phyloP scores from a whole-genome alignment of 768 basidiomycete genomes.

The Botryobasidium botryosum region DNA sequence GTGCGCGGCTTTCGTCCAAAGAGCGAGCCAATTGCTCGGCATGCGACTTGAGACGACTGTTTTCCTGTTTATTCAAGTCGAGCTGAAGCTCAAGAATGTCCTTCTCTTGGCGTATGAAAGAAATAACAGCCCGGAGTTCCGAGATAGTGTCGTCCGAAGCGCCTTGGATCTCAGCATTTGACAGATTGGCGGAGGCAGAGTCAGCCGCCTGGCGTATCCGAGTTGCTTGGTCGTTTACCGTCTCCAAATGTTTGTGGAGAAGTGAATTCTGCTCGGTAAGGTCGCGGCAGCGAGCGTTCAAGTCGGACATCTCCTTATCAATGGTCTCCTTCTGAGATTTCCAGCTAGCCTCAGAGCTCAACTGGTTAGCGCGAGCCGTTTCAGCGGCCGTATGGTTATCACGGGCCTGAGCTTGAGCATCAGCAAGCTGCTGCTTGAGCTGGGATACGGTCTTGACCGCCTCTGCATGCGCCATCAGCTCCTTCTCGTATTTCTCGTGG shows the following conservation, averaged over 20 bases:
- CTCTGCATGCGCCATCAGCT: constrained; percentile 74
- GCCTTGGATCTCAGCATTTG: constrained; percentile 28
- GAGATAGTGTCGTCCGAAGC: constrained; percentile 37
- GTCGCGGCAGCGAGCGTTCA: constrained; percentile 58
- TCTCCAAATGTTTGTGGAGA: constrained; percentile 71
- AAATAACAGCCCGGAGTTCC: constrained; percentile 61
- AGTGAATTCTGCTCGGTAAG: constrained; percentile 57
- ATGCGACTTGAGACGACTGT: constrained; percentile 51
- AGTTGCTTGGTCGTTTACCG: constrained; percentile 64
- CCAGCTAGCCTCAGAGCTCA: constrained; percentile 64
- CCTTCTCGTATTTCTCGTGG: constrained; percentile 64
- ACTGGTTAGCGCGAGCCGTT: constrained; percentile 56
- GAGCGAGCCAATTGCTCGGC: constrained; percentile 54
- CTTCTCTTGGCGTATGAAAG: constrained; percentile 77
- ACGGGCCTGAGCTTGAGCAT: constrained; percentile 34
- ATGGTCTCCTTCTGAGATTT: constrained; percentile 56
- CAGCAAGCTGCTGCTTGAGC: constrained; percentile 44
- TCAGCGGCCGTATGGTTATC: constrained; percentile 47
- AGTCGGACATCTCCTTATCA: constrained; percentile 59
- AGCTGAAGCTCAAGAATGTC: constrained; percentile 81
- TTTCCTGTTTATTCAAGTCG: constrained; percentile 67
- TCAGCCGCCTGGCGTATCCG: constrained; percentile 32
- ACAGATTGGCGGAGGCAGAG: constrained; percentile 32
- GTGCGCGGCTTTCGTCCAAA: constrained; percentile 50
- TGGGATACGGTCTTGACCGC: constrained; percentile 54